Base-by-base conservation (phyloP, 2,329 filamentous ascomycete genomes). In the Curvularia sp. region DNA sequence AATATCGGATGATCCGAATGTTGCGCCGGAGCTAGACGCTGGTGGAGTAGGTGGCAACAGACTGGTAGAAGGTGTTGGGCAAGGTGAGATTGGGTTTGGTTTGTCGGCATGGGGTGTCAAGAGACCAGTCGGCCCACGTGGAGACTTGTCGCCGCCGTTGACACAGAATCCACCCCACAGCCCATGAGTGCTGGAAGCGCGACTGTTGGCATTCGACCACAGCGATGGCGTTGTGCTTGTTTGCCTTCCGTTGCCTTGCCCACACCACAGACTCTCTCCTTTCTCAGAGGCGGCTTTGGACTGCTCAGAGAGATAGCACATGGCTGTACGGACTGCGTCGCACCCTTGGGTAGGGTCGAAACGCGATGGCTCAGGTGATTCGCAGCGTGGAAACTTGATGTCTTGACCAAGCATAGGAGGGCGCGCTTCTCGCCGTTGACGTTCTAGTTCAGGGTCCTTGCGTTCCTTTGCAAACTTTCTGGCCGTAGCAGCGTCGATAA, bases 371-470 rank as follows among this genome's bases (percentile, higher is more conserved):
- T 94, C 89, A 5, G 94, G 94, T 26, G 93, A 97, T 9, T 85
- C 83, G 73, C 92, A 97, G 73, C 85, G 86, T 33, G 92, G 91
- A 74, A 97, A 96, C 26, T 84, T 82, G 54, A 98, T 85, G 65
- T 96, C 90, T 57, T 83, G 80, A 55, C 94, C 94, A 10, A 97
- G 86, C 93, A 98, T 96, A 9, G 94, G 94, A 41, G 94, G 94
- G 42, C 83, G 85, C 26, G 84, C 84, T 43, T 82, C 81, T 60
- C 87, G 88, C 22, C 83, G 83, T 80, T 87, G 85, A 26, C 82
- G 81, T 60, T 83, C 79, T 39, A 86, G 64, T 57, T 82, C 80
- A 20, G 64, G 67, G 55, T 82, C 78, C 41, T 71, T 75, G 50
- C 77, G 65, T 48, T 66, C 66, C 8, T 64, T 64, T 30, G 66